Conservation (phyloP, 768 basidiomycete species). For the Tricholoma furcatifolium region DNA sequence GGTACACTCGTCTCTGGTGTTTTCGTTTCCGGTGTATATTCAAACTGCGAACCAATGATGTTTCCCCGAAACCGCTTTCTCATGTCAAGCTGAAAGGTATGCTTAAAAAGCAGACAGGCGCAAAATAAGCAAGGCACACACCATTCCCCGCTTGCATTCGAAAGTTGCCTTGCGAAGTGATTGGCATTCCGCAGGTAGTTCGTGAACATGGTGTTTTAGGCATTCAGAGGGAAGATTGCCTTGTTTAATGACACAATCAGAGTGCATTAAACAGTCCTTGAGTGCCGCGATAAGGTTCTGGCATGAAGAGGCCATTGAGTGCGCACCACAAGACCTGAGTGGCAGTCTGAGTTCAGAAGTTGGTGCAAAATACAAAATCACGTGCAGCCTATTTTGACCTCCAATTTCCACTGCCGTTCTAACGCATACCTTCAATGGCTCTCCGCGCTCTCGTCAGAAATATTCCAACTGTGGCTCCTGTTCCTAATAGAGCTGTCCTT, state of each 20-base stretch:
- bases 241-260: conserved; percentile 84
- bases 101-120: neutral
- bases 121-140: conserved; percentile 28
- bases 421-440: conserved; percentile 37
- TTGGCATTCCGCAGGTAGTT: conserved; percentile 81
- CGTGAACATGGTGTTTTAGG: conserved; percentile 67
- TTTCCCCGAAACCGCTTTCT: conserved; percentile 81
- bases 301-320: conserved; percentile 76
- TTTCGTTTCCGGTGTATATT: conserved; percentile 33
- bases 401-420: neutral
- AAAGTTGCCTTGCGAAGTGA: conserved; percentile 78
- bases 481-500: conserved; percentile 67
- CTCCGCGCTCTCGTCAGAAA: conserved; percentile 42
- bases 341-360: too few relatives aligned
- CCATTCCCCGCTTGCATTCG: conserved; percentile 91
- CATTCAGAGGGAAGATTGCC: conserved; percentile 83
- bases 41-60: conserved; percentile 52
- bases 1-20: conserved; percentile 13
- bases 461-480: conserved; percentile 55
- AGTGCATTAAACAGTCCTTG: conserved; percentile 80
- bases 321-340: neutral
- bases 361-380: too few relatives aligned
- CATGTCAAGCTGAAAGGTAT: conserved; percentile 68
- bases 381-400: neutral
- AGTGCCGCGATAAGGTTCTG: conserved; percentile 73